phyloP scores from a whole-genome alignment of 768 basidiomycete genomes.

The Gautieria morchelliformis region DNA sequence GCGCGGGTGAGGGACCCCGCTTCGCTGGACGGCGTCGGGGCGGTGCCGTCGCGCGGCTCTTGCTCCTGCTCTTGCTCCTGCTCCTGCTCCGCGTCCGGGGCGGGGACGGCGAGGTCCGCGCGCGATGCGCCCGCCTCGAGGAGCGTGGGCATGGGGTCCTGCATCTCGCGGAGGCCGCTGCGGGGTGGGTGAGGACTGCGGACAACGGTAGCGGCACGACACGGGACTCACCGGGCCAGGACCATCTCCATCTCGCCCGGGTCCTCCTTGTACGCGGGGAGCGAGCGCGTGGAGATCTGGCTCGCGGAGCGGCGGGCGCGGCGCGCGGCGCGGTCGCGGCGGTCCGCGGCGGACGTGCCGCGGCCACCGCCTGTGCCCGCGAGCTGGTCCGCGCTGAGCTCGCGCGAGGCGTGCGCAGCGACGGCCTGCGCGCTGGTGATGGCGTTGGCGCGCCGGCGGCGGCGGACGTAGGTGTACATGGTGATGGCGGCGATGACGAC shows the following conservation, averaged over 20 bases:
- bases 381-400: neutral
- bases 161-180: neutral
- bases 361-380: neutral
- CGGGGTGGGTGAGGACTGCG: no score
- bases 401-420: neutral
- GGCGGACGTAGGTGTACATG: neutral
- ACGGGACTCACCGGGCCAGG: constrained; percentile 33
- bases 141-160: constrained; percentile 1
- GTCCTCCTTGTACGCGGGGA: constrained; percentile 77
- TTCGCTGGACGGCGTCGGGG: no score
- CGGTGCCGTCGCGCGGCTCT: no score
- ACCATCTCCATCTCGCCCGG: constrained; percentile 79
- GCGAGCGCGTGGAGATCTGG: constrained; percentile 67
- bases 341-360: constrained; percentile 16
- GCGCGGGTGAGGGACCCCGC: no score
- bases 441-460: neutral
- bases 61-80: neutral
- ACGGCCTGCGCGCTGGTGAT: neutral
- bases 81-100: neutral
- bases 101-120: neutral
- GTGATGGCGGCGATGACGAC: no score
- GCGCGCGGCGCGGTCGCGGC: no score
- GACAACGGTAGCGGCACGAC: no score
- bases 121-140: neutral
- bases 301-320: constrained; percentile 58